Percentiles rank a stretch among this genome's conserved stretches.
Evolutionary conservation across 2,329 filamentous ascomycete species (phyloP).

Genomic region (Fusarium sp.): DNA sequence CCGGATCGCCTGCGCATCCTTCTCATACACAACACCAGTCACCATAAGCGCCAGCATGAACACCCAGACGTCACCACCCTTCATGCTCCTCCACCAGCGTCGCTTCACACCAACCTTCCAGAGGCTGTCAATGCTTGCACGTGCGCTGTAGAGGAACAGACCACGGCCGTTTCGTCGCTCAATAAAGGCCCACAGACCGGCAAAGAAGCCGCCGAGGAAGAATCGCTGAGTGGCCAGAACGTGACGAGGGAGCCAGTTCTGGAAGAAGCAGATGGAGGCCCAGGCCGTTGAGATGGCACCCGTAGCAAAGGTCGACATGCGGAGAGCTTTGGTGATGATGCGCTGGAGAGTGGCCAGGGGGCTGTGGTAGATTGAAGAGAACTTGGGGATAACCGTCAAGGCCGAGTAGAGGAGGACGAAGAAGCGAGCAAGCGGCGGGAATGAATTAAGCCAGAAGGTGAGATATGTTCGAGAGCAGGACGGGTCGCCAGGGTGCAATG

Average conservation of each 20-base stretch:
- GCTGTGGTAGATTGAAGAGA: constrained; percentile 75
- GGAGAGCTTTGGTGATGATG: constrained; percentile 77
- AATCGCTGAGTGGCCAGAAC: constrained; percentile 86
- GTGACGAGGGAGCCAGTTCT: constrained; percentile 78
- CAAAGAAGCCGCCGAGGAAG: constrained; percentile 88
- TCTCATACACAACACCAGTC: constrained; percentile 82
- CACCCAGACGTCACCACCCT: constrained; percentile 85
- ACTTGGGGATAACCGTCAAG: constrained; percentile 74
- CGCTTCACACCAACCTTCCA: constrained; percentile 97
- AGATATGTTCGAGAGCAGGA: constrained; percentile 90
- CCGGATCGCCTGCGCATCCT: constrained; percentile 74
- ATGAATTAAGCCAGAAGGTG: constrained; percentile 86
- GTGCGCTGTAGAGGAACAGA: constrained; percentile 82
- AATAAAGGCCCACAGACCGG: constrained; percentile 86
- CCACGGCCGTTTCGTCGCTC: constrained; percentile 73
- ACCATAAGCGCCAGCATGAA: constrained; percentile 84
- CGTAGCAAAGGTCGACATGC: constrained; percentile 79
- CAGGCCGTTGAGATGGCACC: constrained; percentile 88
- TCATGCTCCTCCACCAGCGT: constrained; percentile 86
- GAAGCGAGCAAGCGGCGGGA: constrained; percentile 82
- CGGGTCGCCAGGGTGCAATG: constrained; percentile 88
- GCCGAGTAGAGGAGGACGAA: constrained; percentile 81
- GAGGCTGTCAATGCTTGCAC: constrained; percentile 82
- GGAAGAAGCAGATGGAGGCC: constrained; percentile 92
- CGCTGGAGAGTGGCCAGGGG: constrained; percentile 76